phyloP scores from a whole-genome alignment of 306 rosid genomes.

The Rubus idaeus region DNA sequence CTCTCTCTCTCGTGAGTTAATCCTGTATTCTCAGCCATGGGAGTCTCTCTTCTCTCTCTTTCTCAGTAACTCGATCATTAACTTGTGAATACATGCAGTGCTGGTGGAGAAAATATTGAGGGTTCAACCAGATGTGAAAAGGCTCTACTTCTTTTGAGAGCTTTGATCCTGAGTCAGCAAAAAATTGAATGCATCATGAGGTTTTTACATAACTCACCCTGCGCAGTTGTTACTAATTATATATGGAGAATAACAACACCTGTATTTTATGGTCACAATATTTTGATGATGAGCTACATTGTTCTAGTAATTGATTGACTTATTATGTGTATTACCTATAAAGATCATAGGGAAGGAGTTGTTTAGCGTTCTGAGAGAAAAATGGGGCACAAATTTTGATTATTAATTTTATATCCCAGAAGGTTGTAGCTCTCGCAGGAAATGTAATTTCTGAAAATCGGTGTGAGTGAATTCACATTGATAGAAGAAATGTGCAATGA shows the following conservation, averaged over 20 bases:
- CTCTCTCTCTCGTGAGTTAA: no score
- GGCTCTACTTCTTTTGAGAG: slow-evolving; percentile 15
- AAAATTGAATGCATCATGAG: background rate
- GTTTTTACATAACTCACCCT: no score
- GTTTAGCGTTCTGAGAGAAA: slow-evolving; percentile 7
- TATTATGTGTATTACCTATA: background rate
- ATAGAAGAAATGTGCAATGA: slow-evolving; percentile 11
- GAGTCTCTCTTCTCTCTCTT: no score
- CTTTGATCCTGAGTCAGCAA: background rate
- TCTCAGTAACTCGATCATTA: no score
- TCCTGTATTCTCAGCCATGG: no score
- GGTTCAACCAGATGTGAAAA: slow-evolving; percentile 8
- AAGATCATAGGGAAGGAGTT: slow-evolving; percentile 23
- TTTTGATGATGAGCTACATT: no score
- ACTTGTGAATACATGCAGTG: slow-evolving; percentile 1
- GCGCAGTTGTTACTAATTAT: no score
- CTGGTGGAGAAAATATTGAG: slow-evolving; percentile 17
- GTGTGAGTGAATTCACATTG: slow-evolving; percentile 19
- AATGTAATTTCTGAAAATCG: slow-evolving; percentile 24
- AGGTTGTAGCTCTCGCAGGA: slow-evolving; percentile 18
- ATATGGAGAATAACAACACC: no score
- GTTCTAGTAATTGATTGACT: background rate
- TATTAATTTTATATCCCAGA: slow-evolving; percentile 24
- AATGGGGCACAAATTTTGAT: slow-evolving; percentile 16
- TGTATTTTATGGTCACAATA: no score